These are phyloP conservation scores for Xylaria polymorpha DNA, from an alignment of 2,329 filamentous ascomycete genomes.

Conservation along the genomic window DNA sequence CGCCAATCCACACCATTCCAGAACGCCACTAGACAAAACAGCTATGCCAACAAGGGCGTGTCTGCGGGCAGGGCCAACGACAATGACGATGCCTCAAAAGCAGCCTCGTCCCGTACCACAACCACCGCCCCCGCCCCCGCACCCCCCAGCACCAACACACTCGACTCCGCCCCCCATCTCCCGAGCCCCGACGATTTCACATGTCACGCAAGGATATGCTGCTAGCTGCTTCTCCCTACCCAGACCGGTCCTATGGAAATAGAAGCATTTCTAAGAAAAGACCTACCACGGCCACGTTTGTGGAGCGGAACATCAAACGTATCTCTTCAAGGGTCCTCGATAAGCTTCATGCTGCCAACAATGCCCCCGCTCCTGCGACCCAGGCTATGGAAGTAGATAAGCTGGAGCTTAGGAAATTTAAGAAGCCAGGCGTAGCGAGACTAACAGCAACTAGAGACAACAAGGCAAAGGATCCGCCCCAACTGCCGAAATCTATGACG, in stretches of 20 bases:
- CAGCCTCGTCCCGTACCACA: slow-evolving; percentile 19
- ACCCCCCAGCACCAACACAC: slow-evolving; percentile 8
- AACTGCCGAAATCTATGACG: slow-evolving; percentile 48
- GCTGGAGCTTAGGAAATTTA: slow-evolving; percentile 47
- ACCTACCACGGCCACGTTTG: slow-evolving; percentile 63
- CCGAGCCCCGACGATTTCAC: slow-evolving; percentile 65
- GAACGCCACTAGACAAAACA: slow-evolving; percentile 39
- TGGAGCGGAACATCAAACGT: slow-evolving; percentile 61
- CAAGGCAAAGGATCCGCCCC: slow-evolving; percentile 41
- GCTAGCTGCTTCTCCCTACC: slow-evolving; percentile 45
- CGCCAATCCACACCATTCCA: slow-evolving; percentile 49
- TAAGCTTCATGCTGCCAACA: slow-evolving; percentile 41
- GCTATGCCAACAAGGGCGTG: slow-evolving; percentile 20
- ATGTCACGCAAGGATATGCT: slow-evolving; percentile 62
- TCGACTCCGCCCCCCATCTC: slow-evolving; percentile 31
- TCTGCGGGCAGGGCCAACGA: slow-evolving; percentile 24
- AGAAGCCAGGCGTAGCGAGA: slow-evolving; percentile 52
- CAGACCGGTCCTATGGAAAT: slow-evolving; percentile 44
- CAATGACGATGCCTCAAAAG: slow-evolving; percentile 28
- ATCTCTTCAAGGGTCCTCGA: slow-evolving; percentile 43
- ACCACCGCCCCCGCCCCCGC: background rate
- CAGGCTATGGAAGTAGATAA: slow-evolving; percentile 44
- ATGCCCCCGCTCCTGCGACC: slow-evolving; percentile 26
- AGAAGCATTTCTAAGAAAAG: slow-evolving; percentile 57
- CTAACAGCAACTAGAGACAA: slow-evolving; percentile 38